Conservation (phyloP, 2,329 filamentous ascomycete genomes). For the Ascochyta pisi region DNA sequence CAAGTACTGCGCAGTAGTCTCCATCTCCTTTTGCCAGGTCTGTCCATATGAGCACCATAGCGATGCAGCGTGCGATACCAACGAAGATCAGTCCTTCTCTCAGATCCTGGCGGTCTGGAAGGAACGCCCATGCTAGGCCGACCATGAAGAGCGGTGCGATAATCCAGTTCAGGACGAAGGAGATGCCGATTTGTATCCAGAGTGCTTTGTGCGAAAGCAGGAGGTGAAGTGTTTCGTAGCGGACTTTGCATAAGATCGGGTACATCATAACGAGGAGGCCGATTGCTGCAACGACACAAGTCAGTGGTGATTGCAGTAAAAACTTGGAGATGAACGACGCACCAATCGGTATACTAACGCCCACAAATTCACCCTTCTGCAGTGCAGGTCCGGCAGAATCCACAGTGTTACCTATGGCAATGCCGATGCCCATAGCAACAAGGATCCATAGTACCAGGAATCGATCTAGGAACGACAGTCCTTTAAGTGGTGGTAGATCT, state of each 20-base stretch:
- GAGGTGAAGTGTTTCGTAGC: conserved; percentile 75
- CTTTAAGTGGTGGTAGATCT: conserved; percentile 44
- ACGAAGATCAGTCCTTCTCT: conserved; percentile 78
- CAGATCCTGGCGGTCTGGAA: conserved; percentile 54
- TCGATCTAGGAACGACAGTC: conserved; percentile 54
- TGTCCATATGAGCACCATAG: conserved; percentile 88
- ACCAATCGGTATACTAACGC: conserved; percentile 73
- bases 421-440: conserved; percentile 77
- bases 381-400: conserved; percentile 66
- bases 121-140: conserved; percentile 67
- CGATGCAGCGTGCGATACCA: conserved; percentile 84
- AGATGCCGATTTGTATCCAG: conserved; percentile 82
- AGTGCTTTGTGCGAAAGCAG: conserved; percentile 67
- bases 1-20: conserved; percentile 76
- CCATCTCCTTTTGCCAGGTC: conserved; percentile 75
- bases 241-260: conserved; percentile 86
- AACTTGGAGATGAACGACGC: conserved; percentile 24
- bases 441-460: conserved; percentile 70
- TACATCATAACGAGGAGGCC: conserved; percentile 94
- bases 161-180: conserved; percentile 81
- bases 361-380: conserved; percentile 75
- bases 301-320: not conserved
- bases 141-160: conserved; percentile 84
- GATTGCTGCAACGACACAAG: conserved; percentile 61
- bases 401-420: conserved; percentile 79